These are phyloP conservation scores for Taphrina wiesneri DNA, from an alignment of 1,139 yeast species.

Conservation along the genomic window DNA sequence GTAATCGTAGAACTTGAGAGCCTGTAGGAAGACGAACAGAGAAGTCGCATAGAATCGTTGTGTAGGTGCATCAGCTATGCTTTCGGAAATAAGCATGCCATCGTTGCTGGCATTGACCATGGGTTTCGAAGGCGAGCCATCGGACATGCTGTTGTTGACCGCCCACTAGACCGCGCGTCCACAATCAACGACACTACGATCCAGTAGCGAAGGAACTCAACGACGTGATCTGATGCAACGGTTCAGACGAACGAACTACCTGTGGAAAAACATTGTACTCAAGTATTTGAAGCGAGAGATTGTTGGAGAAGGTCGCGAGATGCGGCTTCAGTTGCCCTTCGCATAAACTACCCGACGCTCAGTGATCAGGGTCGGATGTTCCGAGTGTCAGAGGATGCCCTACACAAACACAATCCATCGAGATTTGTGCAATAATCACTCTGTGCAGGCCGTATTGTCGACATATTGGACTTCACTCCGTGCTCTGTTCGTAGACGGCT, in stretches of 20 bases:
- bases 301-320: neutral
- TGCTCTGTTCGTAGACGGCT: no score
- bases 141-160: constrained; percentile 5
- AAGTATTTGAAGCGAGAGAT: neutral
- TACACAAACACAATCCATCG: no score
- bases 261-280: no score
- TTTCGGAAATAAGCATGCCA: constrained; percentile 34
- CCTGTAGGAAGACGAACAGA: constrained; percentile 70
- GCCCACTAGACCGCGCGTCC: neutral
- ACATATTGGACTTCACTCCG: no score
- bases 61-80: constrained; percentile 66
- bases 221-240: no score
- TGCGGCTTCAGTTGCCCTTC: neutral
- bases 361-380: neutral
- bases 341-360: neutral
- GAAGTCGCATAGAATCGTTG: constrained; percentile 70
- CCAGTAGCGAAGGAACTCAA: neutral
- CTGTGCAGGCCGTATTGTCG: no score
- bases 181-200: neutral
- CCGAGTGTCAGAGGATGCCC: no score
- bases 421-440: no score
- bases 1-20: constrained; percentile 78
- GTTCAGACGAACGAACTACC: no score
- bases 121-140: constrained; percentile 9
- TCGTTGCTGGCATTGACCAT: neutral